Base-by-base conservation (phyloP, 345 rosid species). In the Combretum micranthum region DNA sequence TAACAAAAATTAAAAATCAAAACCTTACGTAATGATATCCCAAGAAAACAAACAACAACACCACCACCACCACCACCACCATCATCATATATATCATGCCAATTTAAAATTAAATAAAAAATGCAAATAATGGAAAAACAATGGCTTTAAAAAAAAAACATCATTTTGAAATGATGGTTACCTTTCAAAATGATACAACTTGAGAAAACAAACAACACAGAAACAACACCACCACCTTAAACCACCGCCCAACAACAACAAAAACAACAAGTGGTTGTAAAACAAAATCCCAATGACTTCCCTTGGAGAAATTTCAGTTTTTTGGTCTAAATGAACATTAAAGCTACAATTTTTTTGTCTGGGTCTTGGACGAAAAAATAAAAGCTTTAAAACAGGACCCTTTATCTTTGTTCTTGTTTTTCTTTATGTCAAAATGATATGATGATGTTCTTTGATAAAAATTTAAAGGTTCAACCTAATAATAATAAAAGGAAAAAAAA, bases 381-480 rank as follows among this genome's bases (percentile, higher is more conserved):
- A n/a, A 21, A 63, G 61, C 47, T 65, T 52, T 23, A 39, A 53
- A 53, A 65, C 62, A 19, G 52, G 59, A 71, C 62, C 65, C 44
- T 62, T 51, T 39, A 25, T 44, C 42, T 63, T 53, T 47, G 48
- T 43, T 17, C 42, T 57, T 14, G 51, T 65, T 71, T 48, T 56
- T 53, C 20, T 47, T 53, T 47, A 43, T 55, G 75, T 55, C 47
- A 56, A 58, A 44, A 67, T 50, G 47, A 67, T 46, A 73, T 67
- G 76, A 76, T 72, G 65, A 54, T 72, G 77, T 48, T 59, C 69
- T 37, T 66, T 53, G 47, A 64, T 59, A 42, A 51, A 63, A 71
- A 53, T 39, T 50, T 56, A 57, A 53, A 54, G 72, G 57, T 55
- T 37, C 8, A 19, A 26, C 15, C 5, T 20, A 39, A n/a, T n/a